Base-by-base conservation (phyloP, 495 filamentous ascomycete species). In the Hapsidospora chrysogenum region DNA sequence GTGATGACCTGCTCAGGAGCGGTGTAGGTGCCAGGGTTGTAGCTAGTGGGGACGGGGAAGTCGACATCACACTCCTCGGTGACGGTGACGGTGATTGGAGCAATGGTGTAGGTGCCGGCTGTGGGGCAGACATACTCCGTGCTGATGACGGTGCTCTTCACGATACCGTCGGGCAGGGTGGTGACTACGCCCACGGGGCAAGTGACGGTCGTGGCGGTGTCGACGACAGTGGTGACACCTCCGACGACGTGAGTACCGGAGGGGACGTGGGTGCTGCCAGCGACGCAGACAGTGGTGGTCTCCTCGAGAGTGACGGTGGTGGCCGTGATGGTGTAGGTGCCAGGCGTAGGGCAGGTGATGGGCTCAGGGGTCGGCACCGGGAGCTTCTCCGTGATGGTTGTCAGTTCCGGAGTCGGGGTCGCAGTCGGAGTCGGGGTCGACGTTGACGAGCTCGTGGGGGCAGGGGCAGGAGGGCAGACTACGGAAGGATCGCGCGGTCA, bases 61-160 rank as follows among this genome's bases (percentile, higher is more conserved):
- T 77, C 70, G 20, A 68, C 68, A 43, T 70, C 70, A 38, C 57
- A 62, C 44, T 53, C 52, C 31, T 63, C 57, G 21, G 56, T 47
- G 34, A 63, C 57, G 31, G 70, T 64, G 38, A 73, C 78, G 48
- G 76, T 79, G 50, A 64, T 66, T 17, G 78, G 77, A 44, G 69
- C 76, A 46, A 87, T 76, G 51, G 76, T 84, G 66, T 86, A 86
- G 37, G 78, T 85, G 54, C 80, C 80, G 51, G 80, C 63, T 28
- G 61, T 61, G 45, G 82, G 78, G 76, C 80, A 85, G 46, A 76
- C 70, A 54, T 78, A 85, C 47, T 76, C 79, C 47, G 76, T 80
- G 46, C 67, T 74, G 57, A 67, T 66, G 49, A 80, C 69, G 48
- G 80, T 58, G 61, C 68, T 82, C 62, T 73, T 82, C 29, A 67